Evolutionary conservation across 179 eudicot genomes (phyloP).

Genomic region (Drosera spatulata): DNA sequence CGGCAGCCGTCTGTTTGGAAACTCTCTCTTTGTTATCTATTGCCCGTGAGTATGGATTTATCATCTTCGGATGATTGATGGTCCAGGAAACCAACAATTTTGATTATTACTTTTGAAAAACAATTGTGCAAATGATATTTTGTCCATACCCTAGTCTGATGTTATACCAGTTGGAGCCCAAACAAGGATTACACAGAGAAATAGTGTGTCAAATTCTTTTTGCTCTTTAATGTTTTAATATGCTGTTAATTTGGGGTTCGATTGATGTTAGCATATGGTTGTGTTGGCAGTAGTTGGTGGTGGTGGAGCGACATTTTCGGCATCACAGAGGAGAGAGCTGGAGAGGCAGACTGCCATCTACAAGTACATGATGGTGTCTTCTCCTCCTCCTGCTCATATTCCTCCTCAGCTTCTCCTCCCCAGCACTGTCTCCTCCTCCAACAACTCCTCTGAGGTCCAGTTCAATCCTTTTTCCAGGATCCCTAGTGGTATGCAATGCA

Average conservation of each 20-base stretch:
- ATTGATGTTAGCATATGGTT: background rate
- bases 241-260: background rate
- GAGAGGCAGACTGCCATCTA: constrained; percentile 81
- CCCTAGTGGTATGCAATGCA: too few relatives aligned
- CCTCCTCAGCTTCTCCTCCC: constrained; percentile 3
- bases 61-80: too few relatives aligned
- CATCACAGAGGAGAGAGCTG: constrained; percentile 70
- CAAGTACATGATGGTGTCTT: constrained; percentile 65
- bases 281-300: constrained; percentile 16
- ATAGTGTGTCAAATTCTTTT: too few relatives aligned
- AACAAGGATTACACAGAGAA: too few relatives aligned
- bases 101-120: too few relatives aligned
- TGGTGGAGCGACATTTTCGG: constrained; percentile 45
- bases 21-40: background rate
- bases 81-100: too few relatives aligned
- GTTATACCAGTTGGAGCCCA: too few relatives aligned
- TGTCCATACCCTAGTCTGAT: too few relatives aligned
- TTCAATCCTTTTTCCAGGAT: too few relatives aligned
- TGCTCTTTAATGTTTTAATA: background rate
- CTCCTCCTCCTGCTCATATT: constrained; percentile 70
- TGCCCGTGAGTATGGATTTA: too few relatives aligned
- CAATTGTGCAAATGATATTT: too few relatives aligned
- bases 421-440: background rate
- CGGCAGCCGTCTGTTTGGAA: background rate
- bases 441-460: background rate